Percentiles rank a stretch among this genome's conserved stretches.
phyloP scores from a whole-genome alignment of 306 rosid genomes.

The Comarum palustre region DNA sequence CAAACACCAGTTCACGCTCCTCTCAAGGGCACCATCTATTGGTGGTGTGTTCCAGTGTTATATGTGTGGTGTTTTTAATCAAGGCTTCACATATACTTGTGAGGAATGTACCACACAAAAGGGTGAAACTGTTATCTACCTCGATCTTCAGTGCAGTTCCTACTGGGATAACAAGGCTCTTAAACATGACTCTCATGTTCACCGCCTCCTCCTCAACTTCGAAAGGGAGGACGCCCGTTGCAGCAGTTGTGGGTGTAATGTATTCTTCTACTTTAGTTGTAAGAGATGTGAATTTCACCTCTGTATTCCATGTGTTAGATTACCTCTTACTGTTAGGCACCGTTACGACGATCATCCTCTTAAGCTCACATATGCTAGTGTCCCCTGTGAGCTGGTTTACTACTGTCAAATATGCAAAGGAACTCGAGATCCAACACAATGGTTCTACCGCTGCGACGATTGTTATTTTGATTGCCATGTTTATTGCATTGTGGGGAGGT shows the following conservation, averaged over 20 bases:
- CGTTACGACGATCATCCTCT: background rate
- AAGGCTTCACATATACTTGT: background rate
- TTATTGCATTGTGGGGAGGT: slow-evolving; percentile 3
- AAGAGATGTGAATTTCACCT: background rate
- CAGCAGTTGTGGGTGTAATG: background rate
- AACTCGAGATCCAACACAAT: background rate
- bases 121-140: background rate
- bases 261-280: background rate
- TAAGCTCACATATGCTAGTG: background rate
- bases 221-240: background rate
- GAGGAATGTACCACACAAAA: background rate
- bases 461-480: background rate
- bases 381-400: background rate
- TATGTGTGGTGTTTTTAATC: no score
- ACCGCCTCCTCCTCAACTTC: background rate
- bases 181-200: background rate
- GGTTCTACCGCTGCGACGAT: background rate
- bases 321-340: background rate
- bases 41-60: background rate
- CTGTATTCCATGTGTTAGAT: background rate
- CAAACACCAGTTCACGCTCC: background rate
- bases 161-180: background rate
- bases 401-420: background rate
- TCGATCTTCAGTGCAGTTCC: background rate
- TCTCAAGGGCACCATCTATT: no score